Evolutionary conservation across 768 basidiomycete species (phyloP).

Genomic region (Sutorius australiensis): DNA sequence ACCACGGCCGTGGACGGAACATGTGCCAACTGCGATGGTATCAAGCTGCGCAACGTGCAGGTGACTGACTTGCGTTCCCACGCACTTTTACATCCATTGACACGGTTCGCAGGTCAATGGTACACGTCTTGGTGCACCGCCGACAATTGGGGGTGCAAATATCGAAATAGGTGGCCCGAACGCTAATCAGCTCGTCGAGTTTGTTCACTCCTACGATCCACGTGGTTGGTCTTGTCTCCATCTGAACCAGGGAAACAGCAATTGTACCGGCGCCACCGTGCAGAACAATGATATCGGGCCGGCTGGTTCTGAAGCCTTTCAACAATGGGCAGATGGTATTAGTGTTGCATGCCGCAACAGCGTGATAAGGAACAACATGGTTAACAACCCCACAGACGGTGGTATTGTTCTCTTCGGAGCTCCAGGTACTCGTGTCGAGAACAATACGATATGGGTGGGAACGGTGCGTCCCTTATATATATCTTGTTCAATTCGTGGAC

Average conservation of each 20-base stretch:
- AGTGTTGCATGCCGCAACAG: conserved; percentile 66
- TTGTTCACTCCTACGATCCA: conserved; percentile 71
- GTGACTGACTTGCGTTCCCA: conserved; percentile 30
- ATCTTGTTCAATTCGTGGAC: not conserved
- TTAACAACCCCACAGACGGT: conserved; percentile 73
- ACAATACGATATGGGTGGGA: conserved; percentile 72
- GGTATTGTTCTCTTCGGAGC: conserved; percentile 77
- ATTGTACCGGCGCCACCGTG: conserved; percentile 60
- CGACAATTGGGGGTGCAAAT: conserved; percentile 63
- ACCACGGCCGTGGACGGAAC: conserved; percentile 70
- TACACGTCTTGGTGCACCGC: conserved; percentile 50
- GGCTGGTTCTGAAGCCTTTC: conserved; percentile 59
- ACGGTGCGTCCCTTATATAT: conserved; percentile 42
- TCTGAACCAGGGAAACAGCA: conserved; percentile 61
- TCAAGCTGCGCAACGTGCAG: conserved; percentile 70
- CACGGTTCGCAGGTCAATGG: conserved; percentile 60
- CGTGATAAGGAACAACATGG: conserved; percentile 61
- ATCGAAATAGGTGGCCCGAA: conserved; percentile 84
- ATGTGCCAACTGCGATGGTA: conserved; percentile 54
- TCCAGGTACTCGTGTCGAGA: conserved; percentile 67
- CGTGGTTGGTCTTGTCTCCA: conserved; percentile 84
- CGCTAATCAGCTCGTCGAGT: conserved; percentile 68
- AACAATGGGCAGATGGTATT: conserved; percentile 82
- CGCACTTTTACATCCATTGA: not conserved
- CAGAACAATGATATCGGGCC: conserved; percentile 86